A percentile compares a stretch with the other conserved stretches of the same genome.
phyloP scores from a whole-genome alignment of 2,329 filamentous ascomycete genomes.

The Colletotrichum gigasporum region DNA sequence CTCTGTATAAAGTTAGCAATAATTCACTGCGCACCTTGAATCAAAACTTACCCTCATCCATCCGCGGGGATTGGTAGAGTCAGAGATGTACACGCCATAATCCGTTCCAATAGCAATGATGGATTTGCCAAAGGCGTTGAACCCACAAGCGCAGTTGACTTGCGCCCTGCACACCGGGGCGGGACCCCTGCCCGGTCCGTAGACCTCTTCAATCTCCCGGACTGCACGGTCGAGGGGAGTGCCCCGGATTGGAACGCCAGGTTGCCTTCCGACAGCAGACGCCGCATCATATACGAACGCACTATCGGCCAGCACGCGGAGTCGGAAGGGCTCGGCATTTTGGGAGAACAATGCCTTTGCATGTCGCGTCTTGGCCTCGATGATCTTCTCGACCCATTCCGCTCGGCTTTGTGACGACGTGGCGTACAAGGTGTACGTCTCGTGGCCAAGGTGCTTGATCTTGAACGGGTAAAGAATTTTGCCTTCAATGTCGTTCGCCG shows the following conservation, averaged over 20 bases:
- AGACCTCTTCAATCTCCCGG: conserved; percentile 83
- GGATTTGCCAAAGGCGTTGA: conserved; percentile 82
- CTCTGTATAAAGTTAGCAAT: conserved; percentile 60
- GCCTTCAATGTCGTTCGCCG: conserved; percentile 77
- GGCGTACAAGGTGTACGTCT: conserved; percentile 91
- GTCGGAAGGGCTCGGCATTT: conserved; percentile 93
- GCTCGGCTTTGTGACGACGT: conserved; percentile 76
- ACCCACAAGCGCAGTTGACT: conserved; percentile 94
- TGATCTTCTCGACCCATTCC: conserved; percentile 94
- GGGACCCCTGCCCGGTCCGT: conserved; percentile 76
- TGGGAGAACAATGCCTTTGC: conserved; percentile 89
- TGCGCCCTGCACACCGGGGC: conserved; percentile 82
- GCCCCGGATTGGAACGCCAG: conserved; percentile 81
- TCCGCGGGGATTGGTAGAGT: conserved; percentile 87
- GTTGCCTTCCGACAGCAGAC: conserved; percentile 66
- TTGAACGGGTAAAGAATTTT: conserved; percentile 93
- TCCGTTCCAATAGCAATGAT: conserved; percentile 97
- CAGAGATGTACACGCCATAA: conserved; percentile 90
- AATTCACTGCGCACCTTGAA: neutral
- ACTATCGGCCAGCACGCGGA: conserved; percentile 91
- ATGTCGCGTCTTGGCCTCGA: conserved; percentile 93
- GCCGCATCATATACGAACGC: conserved; percentile 83
- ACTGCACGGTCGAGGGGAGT: conserved; percentile 94
- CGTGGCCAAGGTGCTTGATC: conserved; percentile 94
- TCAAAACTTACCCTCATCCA: conserved; percentile 80